Percentiles rank a stretch among this genome's conserved stretches.
Conservation (phyloP, 2,329 filamentous ascomycete genomes). For the Fusarium duplospermum region DNA sequence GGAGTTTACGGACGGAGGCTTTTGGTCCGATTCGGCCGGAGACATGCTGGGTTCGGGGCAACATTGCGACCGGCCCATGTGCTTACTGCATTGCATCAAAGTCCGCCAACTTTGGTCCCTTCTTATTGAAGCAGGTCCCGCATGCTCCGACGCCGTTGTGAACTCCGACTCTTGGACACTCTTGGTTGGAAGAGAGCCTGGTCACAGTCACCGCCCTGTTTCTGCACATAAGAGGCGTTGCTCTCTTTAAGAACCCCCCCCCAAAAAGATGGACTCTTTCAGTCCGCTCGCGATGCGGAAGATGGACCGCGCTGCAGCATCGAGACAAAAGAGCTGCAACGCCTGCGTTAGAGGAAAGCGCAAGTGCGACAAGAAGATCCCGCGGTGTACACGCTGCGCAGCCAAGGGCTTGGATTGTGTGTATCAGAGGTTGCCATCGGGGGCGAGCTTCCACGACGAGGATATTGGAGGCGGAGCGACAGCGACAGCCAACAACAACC, state of each 20-base stretch:
- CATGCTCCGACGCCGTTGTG: slow-evolving; percentile 24
- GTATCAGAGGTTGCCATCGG: slow-evolving; percentile 53
- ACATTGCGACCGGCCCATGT: slow-evolving; percentile 28
- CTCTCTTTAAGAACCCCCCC: background rate
- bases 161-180: slow-evolving; percentile 21
- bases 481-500: slow-evolving; percentile 2
- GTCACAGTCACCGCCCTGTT: background rate
- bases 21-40: slow-evolving; percentile 22
- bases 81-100: slow-evolving; percentile 27
- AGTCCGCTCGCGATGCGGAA: slow-evolving; percentile 44
- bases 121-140: slow-evolving; percentile 4
- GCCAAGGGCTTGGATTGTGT: slow-evolving; percentile 56
- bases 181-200: slow-evolving; percentile 10
- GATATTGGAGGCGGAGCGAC: slow-evolving; percentile 22
- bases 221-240: slow-evolving; percentile 6
- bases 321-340: slow-evolving; percentile 63
- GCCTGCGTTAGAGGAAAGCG: slow-evolving; percentile 61
- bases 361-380: slow-evolving; percentile 59
- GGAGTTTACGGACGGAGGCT: slow-evolving; percentile 36
- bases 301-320: slow-evolving; percentile 51
- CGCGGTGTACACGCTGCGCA: slow-evolving; percentile 56
- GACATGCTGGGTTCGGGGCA: slow-evolving; percentile 18
- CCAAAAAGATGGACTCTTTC: slow-evolving; percentile 39
- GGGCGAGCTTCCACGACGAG: slow-evolving; percentile 37
- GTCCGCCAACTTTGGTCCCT: slow-evolving; percentile 10